Evolutionary conservation across 352 stramenopile species (phyloP).

Genomic region (Pythium graminicola): DNA sequence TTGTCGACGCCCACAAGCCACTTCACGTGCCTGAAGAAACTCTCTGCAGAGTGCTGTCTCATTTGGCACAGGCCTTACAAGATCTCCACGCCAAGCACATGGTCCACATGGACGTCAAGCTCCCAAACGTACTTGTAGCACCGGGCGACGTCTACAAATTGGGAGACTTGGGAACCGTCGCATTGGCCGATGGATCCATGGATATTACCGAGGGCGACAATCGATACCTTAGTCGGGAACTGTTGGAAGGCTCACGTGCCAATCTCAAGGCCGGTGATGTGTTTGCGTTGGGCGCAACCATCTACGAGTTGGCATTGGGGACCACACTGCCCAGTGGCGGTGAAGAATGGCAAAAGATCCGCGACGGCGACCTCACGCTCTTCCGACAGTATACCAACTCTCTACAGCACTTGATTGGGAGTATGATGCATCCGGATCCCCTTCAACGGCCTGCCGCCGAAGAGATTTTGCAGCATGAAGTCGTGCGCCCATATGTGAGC

Average conservation of each 20-base stretch:
- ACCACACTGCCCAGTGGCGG: constrained; percentile 55
- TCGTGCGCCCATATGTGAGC: constrained; percentile 51
- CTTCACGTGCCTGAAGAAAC: constrained; percentile 63
- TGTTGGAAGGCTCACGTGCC: constrained; percentile 72
- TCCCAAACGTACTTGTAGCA: constrained; percentile 72
- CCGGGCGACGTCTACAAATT: constrained; percentile 72
- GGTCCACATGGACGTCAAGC: constrained; percentile 86
- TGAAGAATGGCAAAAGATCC: constrained; percentile 85
- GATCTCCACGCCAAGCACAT: constrained; percentile 82
- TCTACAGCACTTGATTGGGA: constrained; percentile 77
- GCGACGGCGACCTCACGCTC: constrained; percentile 73
- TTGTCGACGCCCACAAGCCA: constrained; percentile 60
- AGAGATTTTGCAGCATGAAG: constrained; percentile 81
- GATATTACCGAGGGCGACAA: constrained; percentile 85
- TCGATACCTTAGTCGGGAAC: constrained; percentile 75
- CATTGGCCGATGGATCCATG: constrained; percentile 70
- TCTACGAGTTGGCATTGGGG: constrained; percentile 77
- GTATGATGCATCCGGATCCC: constrained; percentile 85
- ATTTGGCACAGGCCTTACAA: constrained; percentile 68
- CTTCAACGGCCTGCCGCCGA: constrained; percentile 70
- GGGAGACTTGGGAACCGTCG: constrained; percentile 74
- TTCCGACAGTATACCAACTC: constrained; percentile 87
- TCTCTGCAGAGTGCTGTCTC: constrained; percentile 68
- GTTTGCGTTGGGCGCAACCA: constrained; percentile 78
- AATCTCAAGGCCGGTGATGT: constrained; percentile 74